Conservation (phyloP, 2,329 filamentous ascomycete species). For the Xylaria sp. region DNA sequence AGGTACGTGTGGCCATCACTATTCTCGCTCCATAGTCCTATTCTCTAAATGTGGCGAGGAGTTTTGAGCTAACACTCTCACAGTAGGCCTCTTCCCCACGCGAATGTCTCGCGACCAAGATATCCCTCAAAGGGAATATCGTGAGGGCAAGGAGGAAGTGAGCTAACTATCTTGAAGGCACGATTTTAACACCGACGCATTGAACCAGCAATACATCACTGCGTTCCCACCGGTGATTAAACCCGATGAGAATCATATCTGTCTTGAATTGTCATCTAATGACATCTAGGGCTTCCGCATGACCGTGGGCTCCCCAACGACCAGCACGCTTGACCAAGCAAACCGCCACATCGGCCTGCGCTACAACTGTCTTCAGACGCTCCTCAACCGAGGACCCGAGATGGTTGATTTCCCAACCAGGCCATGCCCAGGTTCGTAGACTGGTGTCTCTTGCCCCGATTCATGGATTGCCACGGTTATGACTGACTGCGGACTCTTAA, state of each 20-base stretch:
- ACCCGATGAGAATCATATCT: no score
- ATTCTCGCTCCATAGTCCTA: no score
- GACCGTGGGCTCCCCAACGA: constrained; percentile 47
- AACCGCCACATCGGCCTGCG: constrained; percentile 46
- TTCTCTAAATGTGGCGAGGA: neutral
- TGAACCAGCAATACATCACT: constrained; percentile 46
- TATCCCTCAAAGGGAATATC: no score
- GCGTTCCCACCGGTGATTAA: constrained; percentile 48
- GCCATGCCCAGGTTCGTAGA: constrained; percentile 45
- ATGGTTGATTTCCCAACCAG: constrained; percentile 47
- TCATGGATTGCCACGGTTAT: neutral
- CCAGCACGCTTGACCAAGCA: constrained; percentile 36
- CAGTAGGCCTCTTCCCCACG: constrained; percentile 20
- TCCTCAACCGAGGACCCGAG: constrained; percentile 47
- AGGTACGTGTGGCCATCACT: constrained; percentile 3
- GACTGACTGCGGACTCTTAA: neutral
- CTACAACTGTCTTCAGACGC: constrained; percentile 48
- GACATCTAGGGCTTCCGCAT: constrained; percentile 49
- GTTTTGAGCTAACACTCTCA: neutral
- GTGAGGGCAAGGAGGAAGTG: no score
- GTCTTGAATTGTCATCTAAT: constrained; percentile 23
- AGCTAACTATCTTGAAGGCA: constrained; percentile 21
- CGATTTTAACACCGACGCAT: constrained; percentile 35
- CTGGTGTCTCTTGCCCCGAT: neutral
- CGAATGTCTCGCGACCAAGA: no score